These are phyloP conservation scores for Fusarium sp. DNA, from an alignment of 2,329 filamentous ascomycete genomes.

Conservation along the genomic window DNA sequence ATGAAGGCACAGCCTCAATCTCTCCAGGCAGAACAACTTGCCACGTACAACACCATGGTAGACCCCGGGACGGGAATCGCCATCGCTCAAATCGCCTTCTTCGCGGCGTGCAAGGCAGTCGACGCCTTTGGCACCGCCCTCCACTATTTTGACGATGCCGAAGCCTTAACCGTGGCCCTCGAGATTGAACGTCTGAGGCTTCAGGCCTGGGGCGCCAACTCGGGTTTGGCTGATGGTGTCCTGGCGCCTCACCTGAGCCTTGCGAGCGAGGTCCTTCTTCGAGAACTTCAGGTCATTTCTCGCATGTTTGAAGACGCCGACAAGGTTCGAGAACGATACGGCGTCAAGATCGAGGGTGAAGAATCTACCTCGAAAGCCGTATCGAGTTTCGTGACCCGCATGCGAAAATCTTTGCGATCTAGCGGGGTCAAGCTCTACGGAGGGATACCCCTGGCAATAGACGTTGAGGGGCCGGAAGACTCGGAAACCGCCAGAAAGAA, in stretches of 20 bases:
- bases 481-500: not conserved
- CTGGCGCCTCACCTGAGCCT: not conserved
- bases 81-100: constrained; percentile 2
- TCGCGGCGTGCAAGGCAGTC: constrained; percentile 2
- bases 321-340: not conserved
- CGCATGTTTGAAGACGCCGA: constrained; percentile 1
- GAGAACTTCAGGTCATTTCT: not conserved
- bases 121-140: constrained; percentile 3
- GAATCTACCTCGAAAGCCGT: not conserved
- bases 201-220: constrained; percentile 4
- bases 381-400: not conserved
- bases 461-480: not conserved
- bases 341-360: not conserved
- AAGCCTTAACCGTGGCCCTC: not conserved
- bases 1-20: not conserved
- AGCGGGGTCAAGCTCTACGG: constrained; percentile 4
- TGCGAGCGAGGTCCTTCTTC: not conserved
- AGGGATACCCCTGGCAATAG: not conserved
- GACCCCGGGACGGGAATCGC: constrained; percentile 4
- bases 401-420: constrained; percentile 3
- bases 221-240: not conserved
- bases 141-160: constrained; percentile 1
- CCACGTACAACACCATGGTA: not conserved
- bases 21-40: not conserved
- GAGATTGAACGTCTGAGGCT: constrained; percentile 4